These are phyloP conservation scores for Mesotaenium endlicherianum DNA, from an alignment of 139 green algal genomes.

Conservation along the genomic window DNA sequence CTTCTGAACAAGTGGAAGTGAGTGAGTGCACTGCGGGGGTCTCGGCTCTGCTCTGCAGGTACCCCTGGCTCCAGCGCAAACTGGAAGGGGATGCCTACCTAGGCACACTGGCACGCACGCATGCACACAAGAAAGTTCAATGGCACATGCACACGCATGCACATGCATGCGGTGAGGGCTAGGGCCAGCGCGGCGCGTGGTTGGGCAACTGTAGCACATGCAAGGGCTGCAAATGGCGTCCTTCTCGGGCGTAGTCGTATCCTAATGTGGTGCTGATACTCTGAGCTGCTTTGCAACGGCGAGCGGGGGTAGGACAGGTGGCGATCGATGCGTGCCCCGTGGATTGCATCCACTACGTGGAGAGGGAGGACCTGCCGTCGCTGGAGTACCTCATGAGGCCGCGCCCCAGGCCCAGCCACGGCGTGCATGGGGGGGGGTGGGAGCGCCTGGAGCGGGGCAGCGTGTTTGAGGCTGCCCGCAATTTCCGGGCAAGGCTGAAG, in stretches of 20 bases:
- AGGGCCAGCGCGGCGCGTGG: too few species aligned
- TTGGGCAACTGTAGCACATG: too few species aligned
- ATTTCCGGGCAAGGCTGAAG: too few species aligned
- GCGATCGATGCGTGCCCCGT: conserved; percentile 42
- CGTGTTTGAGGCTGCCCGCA: background rate
- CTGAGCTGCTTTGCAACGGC: background rate
- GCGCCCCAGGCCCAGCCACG: background rate
- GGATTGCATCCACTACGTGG: conserved; percentile 46
- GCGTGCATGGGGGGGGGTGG: conserved; percentile 8
- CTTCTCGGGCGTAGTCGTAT: background rate
- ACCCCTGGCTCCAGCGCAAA: too few species aligned
- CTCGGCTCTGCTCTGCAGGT: too few species aligned
- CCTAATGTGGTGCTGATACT: background rate
- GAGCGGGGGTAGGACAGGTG: too few species aligned
- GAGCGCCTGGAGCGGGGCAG: background rate
- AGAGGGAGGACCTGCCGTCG: conserved; percentile 22
- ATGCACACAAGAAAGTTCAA: too few species aligned
- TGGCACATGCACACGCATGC: background rate
- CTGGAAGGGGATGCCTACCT: too few species aligned
- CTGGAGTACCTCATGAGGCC: conserved; percentile 20
- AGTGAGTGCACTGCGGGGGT: too few species aligned
- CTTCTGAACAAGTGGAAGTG: too few species aligned
- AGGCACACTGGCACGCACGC: too few species aligned
- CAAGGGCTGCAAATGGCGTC: background rate
- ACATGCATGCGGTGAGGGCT: too few species aligned